Evolutionary conservation across 1,139 yeast species (phyloP).

Genomic region (Blastobotrys persicus): DNA sequence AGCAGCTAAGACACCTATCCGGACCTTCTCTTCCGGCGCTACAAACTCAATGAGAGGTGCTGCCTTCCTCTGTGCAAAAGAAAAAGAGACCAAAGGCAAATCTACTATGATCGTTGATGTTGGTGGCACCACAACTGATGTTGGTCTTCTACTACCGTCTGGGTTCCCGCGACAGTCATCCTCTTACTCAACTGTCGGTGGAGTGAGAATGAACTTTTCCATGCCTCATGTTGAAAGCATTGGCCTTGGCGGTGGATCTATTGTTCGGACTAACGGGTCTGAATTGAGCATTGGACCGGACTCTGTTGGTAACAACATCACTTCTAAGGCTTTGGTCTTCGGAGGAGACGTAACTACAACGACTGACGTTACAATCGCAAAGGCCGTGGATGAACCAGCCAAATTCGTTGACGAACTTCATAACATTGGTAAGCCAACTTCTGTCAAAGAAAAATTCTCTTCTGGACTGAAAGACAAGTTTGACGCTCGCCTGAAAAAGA

Average conservation of each 20-base stretch:
- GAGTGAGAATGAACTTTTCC: conserved; percentile 45
- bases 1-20: conserved; percentile 41
- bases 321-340: conserved; percentile 36
- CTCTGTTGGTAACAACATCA: conserved; percentile 43
- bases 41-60: conserved; percentile 50
- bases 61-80: conserved; percentile 40
- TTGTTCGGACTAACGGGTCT: conserved; percentile 34
- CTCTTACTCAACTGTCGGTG: conserved; percentile 42
- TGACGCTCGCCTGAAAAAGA: conserved; percentile 30
- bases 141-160: conserved; percentile 41
- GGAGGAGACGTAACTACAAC: conserved; percentile 42
- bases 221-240: conserved; percentile 48
- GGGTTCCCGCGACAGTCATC: conserved; percentile 46
- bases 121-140: conserved; percentile 49
- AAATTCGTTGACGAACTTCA: conserved; percentile 2
- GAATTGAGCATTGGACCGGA: conserved; percentile 43
- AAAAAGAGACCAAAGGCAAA: conserved; percentile 31
- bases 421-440: conserved; percentile 4
- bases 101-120: conserved; percentile 42
- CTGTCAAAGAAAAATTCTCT: conserved; percentile 19
- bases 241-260: conserved; percentile 48
- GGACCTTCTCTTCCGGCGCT: conserved; percentile 47
- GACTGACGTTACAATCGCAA: conserved; percentile 40
- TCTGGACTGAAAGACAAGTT: conserved; percentile 23
- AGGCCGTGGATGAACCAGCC: conserved; percentile 19